These are phyloP conservation scores for Pyrenophora tritici-repentis DNA, from an alignment of 2,329 filamentous ascomycete genomes.

Conservation along the genomic window DNA sequence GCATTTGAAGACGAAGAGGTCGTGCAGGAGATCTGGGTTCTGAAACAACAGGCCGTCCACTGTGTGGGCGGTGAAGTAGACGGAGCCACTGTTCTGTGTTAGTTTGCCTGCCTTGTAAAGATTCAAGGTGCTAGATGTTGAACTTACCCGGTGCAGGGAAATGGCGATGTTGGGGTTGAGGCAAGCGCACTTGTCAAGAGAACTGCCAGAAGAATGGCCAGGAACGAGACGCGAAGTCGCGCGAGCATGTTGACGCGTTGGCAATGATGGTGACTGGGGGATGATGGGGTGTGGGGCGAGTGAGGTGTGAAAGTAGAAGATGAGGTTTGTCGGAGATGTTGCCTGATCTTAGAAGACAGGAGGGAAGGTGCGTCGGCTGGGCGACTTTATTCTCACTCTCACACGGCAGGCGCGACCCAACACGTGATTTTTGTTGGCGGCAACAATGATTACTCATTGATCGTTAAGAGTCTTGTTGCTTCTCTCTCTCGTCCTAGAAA, in stretches of 20 bases:
- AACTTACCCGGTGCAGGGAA: slow-evolving; percentile 16
- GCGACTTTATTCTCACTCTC: too few species aligned
- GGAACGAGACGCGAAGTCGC: not conserved
- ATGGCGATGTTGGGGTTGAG: not conserved
- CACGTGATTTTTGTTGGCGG: too few species aligned
- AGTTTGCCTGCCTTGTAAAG: not conserved
- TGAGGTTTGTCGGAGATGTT: not conserved
- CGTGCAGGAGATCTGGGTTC: slow-evolving; percentile 36
- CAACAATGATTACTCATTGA: too few species aligned
- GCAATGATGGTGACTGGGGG: not conserved
- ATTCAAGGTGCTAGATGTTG: too few species aligned
- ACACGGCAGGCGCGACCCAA: too few species aligned
- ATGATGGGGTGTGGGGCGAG: too few species aligned
- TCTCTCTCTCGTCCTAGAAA: too few species aligned
- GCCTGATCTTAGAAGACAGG: too few species aligned
- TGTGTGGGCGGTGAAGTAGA: slow-evolving; percentile 37
- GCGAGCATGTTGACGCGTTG: slow-evolving; percentile 2
- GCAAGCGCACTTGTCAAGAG: not conserved
- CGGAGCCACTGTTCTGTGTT: slow-evolving; percentile 26
- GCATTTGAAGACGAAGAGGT: slow-evolving; percentile 35
- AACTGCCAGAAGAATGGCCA: slow-evolving; percentile 3
- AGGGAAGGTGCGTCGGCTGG: too few species aligned
- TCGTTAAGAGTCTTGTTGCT: too few species aligned
- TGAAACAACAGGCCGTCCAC: slow-evolving; percentile 35
- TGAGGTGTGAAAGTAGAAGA: not conserved